These are phyloP conservation scores for Phytophthora cajani DNA, from an alignment of 352 stramenopile genomes.

Conservation along the genomic window DNA sequence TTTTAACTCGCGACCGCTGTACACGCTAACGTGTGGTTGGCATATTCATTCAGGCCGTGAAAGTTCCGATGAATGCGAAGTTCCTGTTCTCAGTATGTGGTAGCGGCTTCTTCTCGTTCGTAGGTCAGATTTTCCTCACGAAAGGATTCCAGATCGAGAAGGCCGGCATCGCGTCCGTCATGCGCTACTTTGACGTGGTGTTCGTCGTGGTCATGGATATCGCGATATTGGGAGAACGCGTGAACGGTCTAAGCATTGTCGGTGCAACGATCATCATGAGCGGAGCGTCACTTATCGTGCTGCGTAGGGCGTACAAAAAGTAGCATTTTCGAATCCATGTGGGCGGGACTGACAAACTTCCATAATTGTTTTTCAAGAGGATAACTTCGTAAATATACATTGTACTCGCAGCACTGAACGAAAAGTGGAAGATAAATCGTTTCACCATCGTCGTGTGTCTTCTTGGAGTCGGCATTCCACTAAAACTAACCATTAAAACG, in stretches of 20 bases:
- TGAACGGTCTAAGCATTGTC: constrained; percentile 1
- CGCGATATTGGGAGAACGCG: neutral
- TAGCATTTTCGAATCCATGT: neutral
- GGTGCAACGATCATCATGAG: constrained; percentile 5
- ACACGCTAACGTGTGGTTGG: neutral
- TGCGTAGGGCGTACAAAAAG: neutral
- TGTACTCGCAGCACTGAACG: too few relatives aligned
- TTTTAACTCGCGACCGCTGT: neutral
- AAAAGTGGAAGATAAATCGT: neutral
- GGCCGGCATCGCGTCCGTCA: constrained; percentile 1
- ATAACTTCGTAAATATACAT: too few relatives aligned
- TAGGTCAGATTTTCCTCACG: constrained; percentile 5
- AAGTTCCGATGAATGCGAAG: neutral
- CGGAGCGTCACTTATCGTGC: neutral
- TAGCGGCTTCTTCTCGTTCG: constrained; percentile 3
- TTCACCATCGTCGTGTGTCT: neutral
- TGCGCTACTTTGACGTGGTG: constrained; percentile 8
- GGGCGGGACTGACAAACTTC: too few relatives aligned
- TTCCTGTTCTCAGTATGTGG: constrained; percentile 4
- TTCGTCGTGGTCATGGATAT: constrained; percentile 7
- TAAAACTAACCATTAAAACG: neutral
- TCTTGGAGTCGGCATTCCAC: neutral
- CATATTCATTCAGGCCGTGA: neutral
- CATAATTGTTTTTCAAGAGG: too few relatives aligned
- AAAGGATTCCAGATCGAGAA: constrained; percentile 8